Conservation (phyloP, 1,284 basidiomycete genomes). For the Waitea zeae region DNA sequence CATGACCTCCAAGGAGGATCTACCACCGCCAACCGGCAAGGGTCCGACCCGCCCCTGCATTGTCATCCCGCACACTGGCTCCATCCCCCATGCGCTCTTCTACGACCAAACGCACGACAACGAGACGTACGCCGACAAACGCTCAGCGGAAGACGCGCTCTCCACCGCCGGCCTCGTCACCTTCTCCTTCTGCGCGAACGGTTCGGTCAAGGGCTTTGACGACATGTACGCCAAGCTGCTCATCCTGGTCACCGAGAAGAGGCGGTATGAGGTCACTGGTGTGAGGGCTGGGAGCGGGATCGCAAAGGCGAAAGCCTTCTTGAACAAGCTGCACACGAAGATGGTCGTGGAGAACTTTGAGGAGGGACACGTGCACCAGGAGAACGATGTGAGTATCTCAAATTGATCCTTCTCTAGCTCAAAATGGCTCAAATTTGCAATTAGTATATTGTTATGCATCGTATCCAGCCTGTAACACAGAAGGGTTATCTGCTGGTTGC, state of each 20-base stretch:
- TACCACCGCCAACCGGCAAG: constrained; percentile 61
- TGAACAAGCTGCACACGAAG: constrained; percentile 80
- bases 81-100: constrained; percentile 76
- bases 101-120: constrained; percentile 96
- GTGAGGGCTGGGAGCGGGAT: constrained; percentile 49
- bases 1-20: constrained; percentile 56
- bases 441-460: constrained; percentile 86
- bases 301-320: constrained; percentile 61
- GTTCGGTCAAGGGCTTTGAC: constrained; percentile 91
- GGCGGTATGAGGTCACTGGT: constrained; percentile 51
- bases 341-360: constrained; percentile 71
- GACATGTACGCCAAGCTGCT: constrained; percentile 89
- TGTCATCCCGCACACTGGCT: constrained; percentile 70
- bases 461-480: constrained; percentile 80
- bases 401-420: not conserved
- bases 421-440: not conserved
- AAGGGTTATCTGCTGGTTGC: constrained; percentile 83
- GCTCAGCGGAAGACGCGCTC: constrained; percentile 85
- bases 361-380: constrained; percentile 91
- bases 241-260: constrained; percentile 71
- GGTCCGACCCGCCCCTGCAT: constrained; percentile 59
- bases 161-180: constrained; percentile 79
- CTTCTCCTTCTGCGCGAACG: constrained; percentile 74
- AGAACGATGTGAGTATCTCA: constrained; percentile 59
- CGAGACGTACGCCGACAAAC: constrained; percentile 76